Evolutionary conservation across 176 grass and related monocot species (phyloP).

Genomic region (Rhynchospora pubera): DNA sequence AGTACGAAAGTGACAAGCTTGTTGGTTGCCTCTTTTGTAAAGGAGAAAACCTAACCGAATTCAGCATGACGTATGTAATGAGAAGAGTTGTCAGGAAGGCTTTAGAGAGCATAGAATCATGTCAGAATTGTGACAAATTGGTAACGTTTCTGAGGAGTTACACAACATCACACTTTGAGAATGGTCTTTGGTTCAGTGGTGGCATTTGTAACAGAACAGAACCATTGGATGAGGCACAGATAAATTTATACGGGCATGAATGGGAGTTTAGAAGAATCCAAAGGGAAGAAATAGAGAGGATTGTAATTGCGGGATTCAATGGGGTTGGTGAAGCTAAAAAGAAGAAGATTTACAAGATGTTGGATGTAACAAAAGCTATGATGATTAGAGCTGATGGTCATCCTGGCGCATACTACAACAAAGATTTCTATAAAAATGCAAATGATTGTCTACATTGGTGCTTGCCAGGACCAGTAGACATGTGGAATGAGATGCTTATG

Average conservation of each 20-base stretch:
- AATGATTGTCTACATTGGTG: slow-evolving; percentile 84
- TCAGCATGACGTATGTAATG: slow-evolving; percentile 33
- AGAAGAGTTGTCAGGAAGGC: slow-evolving; percentile 34
- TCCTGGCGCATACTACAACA: slow-evolving; percentile 45
- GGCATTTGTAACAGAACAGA: slow-evolving; percentile 61
- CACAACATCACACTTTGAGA: slow-evolving; percentile 61
- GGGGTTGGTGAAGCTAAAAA: not conserved
- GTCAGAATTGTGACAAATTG: slow-evolving; percentile 26
- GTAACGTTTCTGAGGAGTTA: slow-evolving; percentile 55
- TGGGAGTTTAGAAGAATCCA: slow-evolving; percentile 57
- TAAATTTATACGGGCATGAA: slow-evolving; percentile 22
- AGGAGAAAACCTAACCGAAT: slow-evolving; percentile 39
- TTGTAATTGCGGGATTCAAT: slow-evolving; percentile 21
- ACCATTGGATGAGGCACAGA: slow-evolving; percentile 23
- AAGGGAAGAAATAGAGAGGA: slow-evolving; percentile 53
- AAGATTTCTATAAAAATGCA: slow-evolving; percentile 36
- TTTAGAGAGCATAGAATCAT: slow-evolving; percentile 31
- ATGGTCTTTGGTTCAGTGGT: slow-evolving; percentile 57
- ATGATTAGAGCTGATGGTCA: slow-evolving; percentile 87
- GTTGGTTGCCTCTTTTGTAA: slow-evolving; percentile 57
- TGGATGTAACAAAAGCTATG: slow-evolving; percentile 84
- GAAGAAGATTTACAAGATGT: not conserved
- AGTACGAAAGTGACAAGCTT: slow-evolving; percentile 38
- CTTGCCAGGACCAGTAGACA: slow-evolving; percentile 64
- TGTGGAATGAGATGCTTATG: slow-evolving; percentile 66